phyloP scores from a whole-genome alignment of 805 yeast genomes.

The Spathaspora sp. region DNA sequence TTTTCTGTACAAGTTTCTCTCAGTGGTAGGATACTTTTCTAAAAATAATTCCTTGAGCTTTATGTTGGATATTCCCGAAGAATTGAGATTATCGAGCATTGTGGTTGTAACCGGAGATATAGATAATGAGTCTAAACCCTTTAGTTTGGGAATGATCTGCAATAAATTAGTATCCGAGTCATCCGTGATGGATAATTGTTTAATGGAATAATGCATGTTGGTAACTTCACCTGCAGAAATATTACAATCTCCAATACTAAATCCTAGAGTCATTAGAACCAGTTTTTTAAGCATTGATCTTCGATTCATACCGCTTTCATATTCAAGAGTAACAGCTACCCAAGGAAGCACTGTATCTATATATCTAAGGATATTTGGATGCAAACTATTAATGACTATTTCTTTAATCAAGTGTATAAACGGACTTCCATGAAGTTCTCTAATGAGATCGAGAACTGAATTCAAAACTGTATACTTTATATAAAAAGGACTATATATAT shows the following conservation, averaged over 20 bases:
- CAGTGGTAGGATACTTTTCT: not conserved
- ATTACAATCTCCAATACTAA: not conserved
- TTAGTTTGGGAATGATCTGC: not conserved
- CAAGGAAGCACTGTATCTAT: not conserved
- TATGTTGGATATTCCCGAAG: not conserved
- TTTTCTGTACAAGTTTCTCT: not conserved
- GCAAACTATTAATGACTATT: not conserved
- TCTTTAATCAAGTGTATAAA: not conserved
- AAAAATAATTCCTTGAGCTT: not conserved
- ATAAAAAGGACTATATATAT: not conserved
- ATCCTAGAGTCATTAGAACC: not conserved
- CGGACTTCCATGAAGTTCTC: not conserved
- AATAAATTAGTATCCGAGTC: not conserved
- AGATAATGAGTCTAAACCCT: not conserved
- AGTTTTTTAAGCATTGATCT: not conserved
- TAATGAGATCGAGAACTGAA: too few relatives aligned
- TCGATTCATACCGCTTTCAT: not conserved
- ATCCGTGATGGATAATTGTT: not conserved
- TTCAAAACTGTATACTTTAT: not conserved
- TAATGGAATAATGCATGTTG: not conserved
- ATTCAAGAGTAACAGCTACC: not conserved
- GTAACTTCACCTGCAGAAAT: not conserved
- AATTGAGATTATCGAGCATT: not conserved
- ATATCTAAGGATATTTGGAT: not conserved
- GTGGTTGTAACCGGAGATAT: not conserved